Conservation (phyloP, 1,284 basidiomycete genomes). For the Lentinus polychrous region DNA sequence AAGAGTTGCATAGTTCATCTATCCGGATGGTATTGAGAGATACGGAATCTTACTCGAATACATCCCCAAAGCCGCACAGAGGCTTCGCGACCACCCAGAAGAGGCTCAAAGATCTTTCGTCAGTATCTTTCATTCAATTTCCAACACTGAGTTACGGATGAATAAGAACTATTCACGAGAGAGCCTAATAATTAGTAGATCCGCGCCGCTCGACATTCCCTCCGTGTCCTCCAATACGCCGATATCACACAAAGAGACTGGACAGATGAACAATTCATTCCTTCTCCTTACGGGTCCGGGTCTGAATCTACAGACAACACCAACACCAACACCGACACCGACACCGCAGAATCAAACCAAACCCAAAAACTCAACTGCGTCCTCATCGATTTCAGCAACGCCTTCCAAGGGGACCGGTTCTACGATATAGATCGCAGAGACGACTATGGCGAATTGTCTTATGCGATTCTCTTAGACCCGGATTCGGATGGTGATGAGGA, state of each 20-base stretch:
- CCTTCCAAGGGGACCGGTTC: not conserved
- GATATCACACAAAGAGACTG: conserved; percentile 2
- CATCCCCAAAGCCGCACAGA: not conserved
- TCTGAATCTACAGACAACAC: too few relatives aligned
- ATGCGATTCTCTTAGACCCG: not conserved
- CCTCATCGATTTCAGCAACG: conserved; percentile 1
- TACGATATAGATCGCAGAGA: not conserved
- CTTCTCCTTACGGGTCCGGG: not conserved
- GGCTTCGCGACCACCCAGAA: not conserved
- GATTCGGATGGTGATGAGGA: too few relatives aligned
- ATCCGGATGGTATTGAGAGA: not conserved
- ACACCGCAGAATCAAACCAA: too few relatives aligned
- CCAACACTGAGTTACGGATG: too few relatives aligned
- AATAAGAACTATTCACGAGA: too few relatives aligned
- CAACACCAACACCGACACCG: too few relatives aligned
- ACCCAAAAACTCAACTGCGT: not conserved
- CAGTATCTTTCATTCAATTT: too few relatives aligned
- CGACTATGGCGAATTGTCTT: not conserved
- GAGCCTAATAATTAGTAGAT: conserved; percentile 1
- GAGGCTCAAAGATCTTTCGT: not conserved
- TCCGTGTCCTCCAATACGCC: conserved; percentile 4
- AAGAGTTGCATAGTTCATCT: not conserved
- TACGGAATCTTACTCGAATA: conserved; percentile 3
- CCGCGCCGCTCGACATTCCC: not conserved
- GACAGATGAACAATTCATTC: not conserved